phyloP scores from a whole-genome alignment of 2,329 filamentous ascomycete species.

The Colletotrichum sp. region DNA sequence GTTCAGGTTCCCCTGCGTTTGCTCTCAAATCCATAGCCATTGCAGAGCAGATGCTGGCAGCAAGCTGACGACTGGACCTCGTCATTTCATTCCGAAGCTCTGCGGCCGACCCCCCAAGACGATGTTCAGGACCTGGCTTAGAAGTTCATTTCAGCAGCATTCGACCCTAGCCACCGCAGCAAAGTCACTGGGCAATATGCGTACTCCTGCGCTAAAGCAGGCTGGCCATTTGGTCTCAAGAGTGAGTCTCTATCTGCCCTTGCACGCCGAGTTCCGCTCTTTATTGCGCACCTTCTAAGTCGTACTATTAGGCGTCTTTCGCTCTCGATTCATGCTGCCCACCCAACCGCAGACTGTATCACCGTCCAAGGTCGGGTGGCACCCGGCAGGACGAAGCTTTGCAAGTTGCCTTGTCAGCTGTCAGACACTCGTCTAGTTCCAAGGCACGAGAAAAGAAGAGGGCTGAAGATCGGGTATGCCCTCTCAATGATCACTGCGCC shows the following conservation, averaged over 20 bases:
- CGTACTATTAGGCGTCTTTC: neutral
- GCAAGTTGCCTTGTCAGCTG: conserved; percentile 11
- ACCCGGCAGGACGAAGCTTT: conserved; percentile 11
- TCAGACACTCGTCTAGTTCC: conserved; percentile 12
- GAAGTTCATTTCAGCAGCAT: neutral
- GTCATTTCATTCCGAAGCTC: neutral
- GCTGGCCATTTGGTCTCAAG: conserved; percentile 8
- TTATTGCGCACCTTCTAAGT: neutral
- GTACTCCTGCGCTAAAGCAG: conserved; percentile 8
- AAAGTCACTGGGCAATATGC: neutral
- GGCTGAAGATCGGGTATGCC: conserved; percentile 50
- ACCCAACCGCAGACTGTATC: conserved; percentile 7
- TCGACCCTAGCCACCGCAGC: neutral
- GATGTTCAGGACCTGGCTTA: neutral
- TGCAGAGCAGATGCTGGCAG: neutral
- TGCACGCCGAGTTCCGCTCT: neutral
- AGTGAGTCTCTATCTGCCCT: neutral
- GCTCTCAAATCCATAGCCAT: too few relatives aligned
- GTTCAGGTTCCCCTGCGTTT: neutral
- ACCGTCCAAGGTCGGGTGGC: conserved; percentile 4
- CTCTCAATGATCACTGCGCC: neutral
- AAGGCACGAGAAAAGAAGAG: conserved; percentile 44
- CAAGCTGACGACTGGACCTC: neutral
- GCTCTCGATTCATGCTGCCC: conserved; percentile 4
- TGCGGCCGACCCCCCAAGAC: neutral